Evolutionary conservation across 2,329 filamentous ascomycete genomes (phyloP), one percentile per base, ranked within the genome.

Genomic region (Aureobasidium melanogenum): DNA sequence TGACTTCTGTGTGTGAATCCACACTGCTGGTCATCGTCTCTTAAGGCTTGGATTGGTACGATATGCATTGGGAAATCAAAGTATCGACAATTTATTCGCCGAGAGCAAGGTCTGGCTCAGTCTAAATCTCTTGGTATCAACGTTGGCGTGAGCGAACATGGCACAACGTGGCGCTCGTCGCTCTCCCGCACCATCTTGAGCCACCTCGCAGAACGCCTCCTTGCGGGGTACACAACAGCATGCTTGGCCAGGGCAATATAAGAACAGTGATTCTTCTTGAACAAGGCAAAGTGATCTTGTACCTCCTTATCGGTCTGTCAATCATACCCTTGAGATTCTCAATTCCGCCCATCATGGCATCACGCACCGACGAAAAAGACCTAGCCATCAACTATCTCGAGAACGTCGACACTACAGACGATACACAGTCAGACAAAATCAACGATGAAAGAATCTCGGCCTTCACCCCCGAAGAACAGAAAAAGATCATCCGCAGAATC

Each of bases 401-500:
- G 17, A 19, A 34, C 12, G 22, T 56, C 9, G 50, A 61, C 14
- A 61, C 59, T 12, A 8, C 22, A 7, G 59, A 12, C 15, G 39
- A 46, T 17, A 5, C n/a, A n/a, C 24, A 12, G 19, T 50, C 57
- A 2, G 61, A 66, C 24, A 59, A 44, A 17, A 34, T 63, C 50
- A 67, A 70, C 60, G 65, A 72, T 64, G 67, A 67, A 24, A 65
- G 65, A 17, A 69, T 73, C 64, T 63, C 69, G 47, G 64, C 65
- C 44, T 85, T 87, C 72, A 80, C 82, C 0, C 78, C 79, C 0
- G 73, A 78, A 19, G 85, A 93, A 73, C 82, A 88, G 74, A 83
- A 77, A 69, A 80, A 75, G 44, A 89, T 94, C 68, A 84, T 91
- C 44, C 79, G 81, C 61, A 83, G 84, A 14, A 78, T 94, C 66